Evolutionary conservation across 2,329 filamentous ascomycete species (phyloP).

Genomic region (Ophiostoma quercus): DNA sequence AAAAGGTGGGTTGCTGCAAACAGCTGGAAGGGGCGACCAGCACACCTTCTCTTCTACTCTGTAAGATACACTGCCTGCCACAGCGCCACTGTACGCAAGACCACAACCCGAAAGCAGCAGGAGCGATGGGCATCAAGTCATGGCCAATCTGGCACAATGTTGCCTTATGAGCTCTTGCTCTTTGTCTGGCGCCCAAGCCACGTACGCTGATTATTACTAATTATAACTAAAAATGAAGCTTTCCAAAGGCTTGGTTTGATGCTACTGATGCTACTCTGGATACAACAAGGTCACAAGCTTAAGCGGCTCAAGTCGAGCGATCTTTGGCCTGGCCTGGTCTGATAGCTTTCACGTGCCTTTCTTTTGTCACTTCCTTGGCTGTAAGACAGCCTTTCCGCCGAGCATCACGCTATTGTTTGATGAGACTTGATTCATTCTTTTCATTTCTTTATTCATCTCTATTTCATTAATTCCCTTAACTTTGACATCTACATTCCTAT

Average conservation of each 20-base stretch:
- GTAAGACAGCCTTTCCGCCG: conserved; percentile 7
- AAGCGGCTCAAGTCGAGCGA: not conserved
- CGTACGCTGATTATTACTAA: not conserved
- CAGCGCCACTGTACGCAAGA: not conserved
- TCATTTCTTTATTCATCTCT: not conserved
- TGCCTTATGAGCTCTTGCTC: not conserved
- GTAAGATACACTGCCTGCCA: not conserved
- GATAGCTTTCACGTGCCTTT: conserved; percentile 11
- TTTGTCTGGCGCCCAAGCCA: conserved; percentile 5
- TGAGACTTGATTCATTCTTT: not conserved
- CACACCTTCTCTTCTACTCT: not conserved
- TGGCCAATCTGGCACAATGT: not conserved
- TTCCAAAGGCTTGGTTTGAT: not conserved
- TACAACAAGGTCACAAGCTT: not conserved
- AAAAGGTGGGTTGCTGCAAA: conserved; percentile 14
- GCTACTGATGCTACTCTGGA: not conserved
- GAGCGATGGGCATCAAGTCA: not conserved
- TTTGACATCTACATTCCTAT: too few relatives aligned
- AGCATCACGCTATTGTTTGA: not conserved
- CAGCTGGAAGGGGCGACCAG: conserved; percentile 7
- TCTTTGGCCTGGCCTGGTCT: not conserved
- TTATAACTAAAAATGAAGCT: not conserved
- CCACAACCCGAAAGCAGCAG: not conserved
- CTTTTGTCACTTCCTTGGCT: not conserved
- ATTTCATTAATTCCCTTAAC: not conserved